Evolutionary conservation across 2,329 filamentous ascomycete genomes (phyloP).

Genomic region (Aspergillus sp.): DNA sequence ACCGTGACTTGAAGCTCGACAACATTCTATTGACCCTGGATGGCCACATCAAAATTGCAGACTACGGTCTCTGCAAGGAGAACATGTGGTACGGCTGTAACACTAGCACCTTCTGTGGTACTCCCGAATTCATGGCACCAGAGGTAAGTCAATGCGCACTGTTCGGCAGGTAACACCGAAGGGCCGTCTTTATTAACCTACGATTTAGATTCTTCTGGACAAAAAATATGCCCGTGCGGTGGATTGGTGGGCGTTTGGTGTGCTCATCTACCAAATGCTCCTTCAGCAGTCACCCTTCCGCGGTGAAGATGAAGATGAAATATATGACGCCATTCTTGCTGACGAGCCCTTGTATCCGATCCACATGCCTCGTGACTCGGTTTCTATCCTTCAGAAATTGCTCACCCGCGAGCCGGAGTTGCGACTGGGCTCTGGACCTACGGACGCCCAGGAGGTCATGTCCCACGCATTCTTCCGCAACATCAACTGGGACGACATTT

Average conservation of each 20-base stretch:
- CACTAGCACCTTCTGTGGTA: constrained; percentile 96
- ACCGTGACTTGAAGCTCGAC: constrained; percentile 71
- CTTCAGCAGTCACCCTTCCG: constrained; percentile 98
- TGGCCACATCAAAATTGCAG: constrained; percentile 95
- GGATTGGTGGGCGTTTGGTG: constrained; percentile 99
- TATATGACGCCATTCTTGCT: constrained; percentile 95
- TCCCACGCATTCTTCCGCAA: constrained; percentile 96
- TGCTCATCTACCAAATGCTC: constrained; percentile 98
- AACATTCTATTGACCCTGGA: constrained; percentile 92
- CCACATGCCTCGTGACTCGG: constrained; percentile 95
- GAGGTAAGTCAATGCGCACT: constrained; percentile 53
- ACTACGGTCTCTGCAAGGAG: constrained; percentile 98
- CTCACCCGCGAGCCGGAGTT: constrained; percentile 91
- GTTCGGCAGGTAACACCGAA: no score
- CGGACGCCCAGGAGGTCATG: constrained; percentile 98
- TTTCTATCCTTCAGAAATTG: constrained; percentile 95
- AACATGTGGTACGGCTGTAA: constrained; percentile 99
- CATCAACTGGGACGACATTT: constrained; percentile 98
- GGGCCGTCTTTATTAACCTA: constrained; percentile 12
- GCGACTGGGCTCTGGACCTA: constrained; percentile 85
- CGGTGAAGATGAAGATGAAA: constrained; percentile 97
- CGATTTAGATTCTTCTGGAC: constrained; percentile 72
- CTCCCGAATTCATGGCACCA: constrained; percentile 98
- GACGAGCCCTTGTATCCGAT: constrained; percentile 97
- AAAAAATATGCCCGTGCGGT: constrained; percentile 97